Evolutionary conservation across 805 yeast species (phyloP), one percentile per base, ranked within the genome.

Genomic region (Starmerella stigmatis): DNA sequence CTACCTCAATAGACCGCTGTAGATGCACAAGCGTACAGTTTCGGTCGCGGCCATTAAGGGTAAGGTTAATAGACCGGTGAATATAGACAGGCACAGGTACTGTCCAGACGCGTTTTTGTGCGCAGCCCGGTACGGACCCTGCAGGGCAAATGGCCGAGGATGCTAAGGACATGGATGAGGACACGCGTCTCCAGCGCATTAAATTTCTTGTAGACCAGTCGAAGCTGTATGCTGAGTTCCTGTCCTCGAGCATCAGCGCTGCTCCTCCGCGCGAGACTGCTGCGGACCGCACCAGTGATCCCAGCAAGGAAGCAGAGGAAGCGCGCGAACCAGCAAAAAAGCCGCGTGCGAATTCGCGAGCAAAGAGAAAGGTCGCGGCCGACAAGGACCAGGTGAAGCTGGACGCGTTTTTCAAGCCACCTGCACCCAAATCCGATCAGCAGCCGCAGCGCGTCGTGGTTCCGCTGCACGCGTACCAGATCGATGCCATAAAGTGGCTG

Each of bases 401-500:
- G 11, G 13, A 13, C 33, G 6, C 22, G 21, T 51, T 46, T 41
- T 44, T 44, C 16, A 58, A 60, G 29, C 61, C 38, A 13, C 49
- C 51, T 13, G 26, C 45, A 13, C 33, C 49, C 28, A 48, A 49
- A 44, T 19, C 50, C 22, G 46, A 50, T 26, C 46, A 62, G n/a
- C 85, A 79, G 54, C 86, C 86, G 0, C 56, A 62, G 11, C 54
- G 76, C 13, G 63, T 72, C 1, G 77, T 78, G 7, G 83, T 85
- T 25, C 57, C 58, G 0, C 67, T 89, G 70, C 85, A 86, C 57
- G 81, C 78, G 23, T 86, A 92, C 59, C 98, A 89, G 63, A 61
- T 85, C 16, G 86, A 82, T 45, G 98, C 97, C 1, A 71, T 89
- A 46, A 86, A 85, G 52, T 89, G 97, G 97, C 65, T 92, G 33